These are phyloP conservation scores for Fusarium incarnatum DNA, from an alignment of 2,329 filamentous ascomycete species.

Conservation along the genomic window DNA sequence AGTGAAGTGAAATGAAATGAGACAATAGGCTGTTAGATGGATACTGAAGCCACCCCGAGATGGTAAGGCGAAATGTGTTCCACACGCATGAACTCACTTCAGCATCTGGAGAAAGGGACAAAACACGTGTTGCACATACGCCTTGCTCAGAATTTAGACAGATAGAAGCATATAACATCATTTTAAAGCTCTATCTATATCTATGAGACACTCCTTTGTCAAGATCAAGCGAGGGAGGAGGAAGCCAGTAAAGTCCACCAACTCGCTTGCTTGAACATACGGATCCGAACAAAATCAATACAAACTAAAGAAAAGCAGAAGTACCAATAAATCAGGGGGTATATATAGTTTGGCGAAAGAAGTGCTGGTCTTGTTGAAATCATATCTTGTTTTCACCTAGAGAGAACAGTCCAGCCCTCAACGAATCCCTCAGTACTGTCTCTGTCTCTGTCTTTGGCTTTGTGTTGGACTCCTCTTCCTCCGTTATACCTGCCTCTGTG, in stretches of 20 bases:
- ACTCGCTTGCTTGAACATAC: too few relatives aligned
- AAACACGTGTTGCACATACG: background rate
- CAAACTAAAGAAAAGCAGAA: background rate
- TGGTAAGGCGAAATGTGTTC: background rate
- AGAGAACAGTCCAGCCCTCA: slow-evolving; percentile 22
- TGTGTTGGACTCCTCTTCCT: background rate
- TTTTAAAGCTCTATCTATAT: background rate
- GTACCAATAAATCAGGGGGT: background rate
- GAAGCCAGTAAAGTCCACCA: background rate
- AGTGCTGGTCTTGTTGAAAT: background rate
- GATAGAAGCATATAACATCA: background rate
- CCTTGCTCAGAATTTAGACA: background rate
- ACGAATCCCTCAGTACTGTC: slow-evolving; percentile 26
- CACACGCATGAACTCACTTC: background rate
- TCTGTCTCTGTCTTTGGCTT: background rate
- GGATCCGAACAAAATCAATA: background rate
- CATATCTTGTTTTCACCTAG: slow-evolving; percentile 37
- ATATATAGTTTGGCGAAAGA: too few relatives aligned
- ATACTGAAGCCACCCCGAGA: background rate
- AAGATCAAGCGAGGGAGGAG: background rate
- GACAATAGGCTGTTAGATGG: background rate
- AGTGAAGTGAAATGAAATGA: background rate
- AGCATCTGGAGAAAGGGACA: background rate
- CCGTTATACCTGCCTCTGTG: background rate
- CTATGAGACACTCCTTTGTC: background rate